Conservation (phyloP, 164 flowering plant genomes). For the Tetracentron sinense region DNA sequence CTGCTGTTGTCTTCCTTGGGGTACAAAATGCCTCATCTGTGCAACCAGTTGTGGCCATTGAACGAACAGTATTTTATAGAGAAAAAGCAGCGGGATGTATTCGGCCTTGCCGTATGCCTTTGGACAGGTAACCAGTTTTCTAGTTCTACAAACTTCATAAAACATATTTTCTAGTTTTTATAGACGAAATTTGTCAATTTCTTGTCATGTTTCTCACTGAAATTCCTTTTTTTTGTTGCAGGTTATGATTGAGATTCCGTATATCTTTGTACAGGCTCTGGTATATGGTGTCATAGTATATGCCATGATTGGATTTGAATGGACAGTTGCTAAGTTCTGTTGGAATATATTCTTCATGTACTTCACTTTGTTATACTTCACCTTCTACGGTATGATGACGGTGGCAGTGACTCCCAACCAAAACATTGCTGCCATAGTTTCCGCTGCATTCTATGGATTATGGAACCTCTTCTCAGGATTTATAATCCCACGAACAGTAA, state of each 20-base stretch:
- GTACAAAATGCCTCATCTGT: conserved; percentile 30
- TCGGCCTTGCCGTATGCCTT: too few relatives aligned
- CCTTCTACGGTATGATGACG: conserved; percentile 46
- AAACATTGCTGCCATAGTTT: conserved; percentile 20
- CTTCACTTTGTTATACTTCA: conserved; percentile 39
- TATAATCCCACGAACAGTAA: conserved; percentile 18
- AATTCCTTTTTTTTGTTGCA: conserved; percentile 11
- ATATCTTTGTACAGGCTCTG: too few relatives aligned
- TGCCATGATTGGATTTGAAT: conserved; percentile 42
- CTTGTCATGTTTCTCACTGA: too few relatives aligned
- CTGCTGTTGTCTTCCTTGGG: conserved; percentile 35
- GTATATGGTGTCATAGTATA: too few relatives aligned
- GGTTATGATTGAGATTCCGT: too few relatives aligned
- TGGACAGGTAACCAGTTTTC: conserved; percentile 17
- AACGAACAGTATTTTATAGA: too few relatives aligned
- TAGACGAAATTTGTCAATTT: not conserved
- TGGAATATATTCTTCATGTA: conserved; percentile 38
- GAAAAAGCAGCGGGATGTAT: too few relatives aligned
- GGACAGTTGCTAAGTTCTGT: conserved; percentile 34
- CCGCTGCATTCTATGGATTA: conserved; percentile 16
- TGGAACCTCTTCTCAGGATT: conserved; percentile 28
- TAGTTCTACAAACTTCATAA: not conserved
- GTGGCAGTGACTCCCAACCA: conserved; percentile 36
- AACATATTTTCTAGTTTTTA: not conserved
- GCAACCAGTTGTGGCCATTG: too few relatives aligned